Evolutionary conservation across 768 basidiomycete genomes (phyloP).

Genomic region (button mushroom (Agaricus bisporus)): DNA sequence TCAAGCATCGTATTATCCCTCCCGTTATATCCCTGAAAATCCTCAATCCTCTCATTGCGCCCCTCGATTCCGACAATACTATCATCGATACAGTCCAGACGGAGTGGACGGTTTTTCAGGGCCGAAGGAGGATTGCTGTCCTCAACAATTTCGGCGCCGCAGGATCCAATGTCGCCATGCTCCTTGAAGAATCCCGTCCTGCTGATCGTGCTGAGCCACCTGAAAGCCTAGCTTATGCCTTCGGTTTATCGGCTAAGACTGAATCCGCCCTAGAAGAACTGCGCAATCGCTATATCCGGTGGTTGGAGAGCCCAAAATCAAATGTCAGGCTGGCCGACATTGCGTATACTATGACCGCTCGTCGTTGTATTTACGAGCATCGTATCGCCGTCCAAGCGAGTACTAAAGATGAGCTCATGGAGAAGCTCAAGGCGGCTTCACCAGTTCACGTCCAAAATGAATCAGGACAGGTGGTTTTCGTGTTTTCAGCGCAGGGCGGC

Average conservation of each 20-base stretch:
- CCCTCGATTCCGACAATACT: constrained; percentile 41
- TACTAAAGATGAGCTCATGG: constrained; percentile 38
- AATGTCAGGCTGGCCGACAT: constrained; percentile 35
- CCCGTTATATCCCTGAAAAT: constrained; percentile 50
- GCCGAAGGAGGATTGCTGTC: constrained; percentile 42
- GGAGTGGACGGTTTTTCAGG: constrained; percentile 35
- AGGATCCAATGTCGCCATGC: constrained; percentile 60
- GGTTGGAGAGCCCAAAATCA: constrained; percentile 30
- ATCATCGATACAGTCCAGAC: constrained; percentile 37
- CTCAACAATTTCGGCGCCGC: constrained; percentile 77
- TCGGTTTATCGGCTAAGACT: constrained; percentile 63
- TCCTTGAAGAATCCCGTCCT: constrained; percentile 45
- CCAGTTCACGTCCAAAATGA: constrained; percentile 23
- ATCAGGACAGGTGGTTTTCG: constrained; percentile 42
- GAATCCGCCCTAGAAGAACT: constrained; percentile 38
- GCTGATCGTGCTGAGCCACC: not conserved
- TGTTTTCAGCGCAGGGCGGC: constrained; percentile 71
- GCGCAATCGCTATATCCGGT: constrained; percentile 39
- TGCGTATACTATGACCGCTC: constrained; percentile 63
- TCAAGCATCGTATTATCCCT: constrained; percentile 51
- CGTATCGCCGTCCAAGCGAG: constrained; percentile 45
- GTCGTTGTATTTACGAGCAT: constrained; percentile 48
- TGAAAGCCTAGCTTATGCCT: constrained; percentile 27
- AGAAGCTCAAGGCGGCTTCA: constrained; percentile 32
- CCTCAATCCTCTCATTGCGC: constrained; percentile 51